A percentile compares a stretch with the other conserved stretches of the same genome.
phyloP scores from a whole-genome alignment of 1,284 basidiomycete species.

The Tilletia walkeri region DNA sequence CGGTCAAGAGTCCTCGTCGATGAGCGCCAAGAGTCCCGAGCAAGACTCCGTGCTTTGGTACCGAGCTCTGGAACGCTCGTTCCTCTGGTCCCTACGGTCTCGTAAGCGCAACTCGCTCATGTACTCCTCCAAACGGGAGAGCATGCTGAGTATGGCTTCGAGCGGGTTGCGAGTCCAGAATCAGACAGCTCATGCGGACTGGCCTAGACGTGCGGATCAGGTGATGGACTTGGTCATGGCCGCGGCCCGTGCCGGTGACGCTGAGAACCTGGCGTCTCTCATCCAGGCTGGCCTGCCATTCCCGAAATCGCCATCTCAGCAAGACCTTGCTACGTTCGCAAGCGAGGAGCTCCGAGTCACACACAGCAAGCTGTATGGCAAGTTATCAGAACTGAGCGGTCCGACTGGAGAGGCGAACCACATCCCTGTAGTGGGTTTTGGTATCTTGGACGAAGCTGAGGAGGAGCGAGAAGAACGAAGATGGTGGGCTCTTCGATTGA shows the following conservation, averaged over 20 bases:
- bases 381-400: background rate
- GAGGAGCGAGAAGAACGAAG: slow-evolving; percentile 22
- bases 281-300: slow-evolving; percentile 27
- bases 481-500: slow-evolving; percentile 22
- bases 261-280: slow-evolving; percentile 21
- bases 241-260: slow-evolving; percentile 22
- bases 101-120: slow-evolving; percentile 16
- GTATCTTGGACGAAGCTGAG: slow-evolving; percentile 19
- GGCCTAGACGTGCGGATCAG: slow-evolving; percentile 23
- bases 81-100: slow-evolving; percentile 19
- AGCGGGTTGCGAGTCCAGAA: background rate
- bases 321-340: slow-evolving; percentile 24
- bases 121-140: slow-evolving; percentile 12
- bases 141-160: slow-evolving; percentile 1
- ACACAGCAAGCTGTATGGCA: background rate
- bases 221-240: slow-evolving; percentile 25
- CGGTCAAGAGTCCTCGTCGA: slow-evolving; percentile 15
- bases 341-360: slow-evolving; percentile 17
- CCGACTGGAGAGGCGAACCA: background rate
- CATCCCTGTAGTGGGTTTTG: slow-evolving; percentile 1
- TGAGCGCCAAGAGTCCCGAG: slow-evolving; percentile 16
- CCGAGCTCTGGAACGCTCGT: slow-evolving; percentile 20
- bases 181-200: slow-evolving; percentile 26
- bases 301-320: slow-evolving; percentile 27
- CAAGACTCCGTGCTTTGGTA: slow-evolving; percentile 18